Percentiles rank a stretch among this genome's conserved stretches.
phyloP scores from a whole-genome alignment of 2,329 filamentous ascomycete genomes.

The Ambrosiella xylebori region DNA sequence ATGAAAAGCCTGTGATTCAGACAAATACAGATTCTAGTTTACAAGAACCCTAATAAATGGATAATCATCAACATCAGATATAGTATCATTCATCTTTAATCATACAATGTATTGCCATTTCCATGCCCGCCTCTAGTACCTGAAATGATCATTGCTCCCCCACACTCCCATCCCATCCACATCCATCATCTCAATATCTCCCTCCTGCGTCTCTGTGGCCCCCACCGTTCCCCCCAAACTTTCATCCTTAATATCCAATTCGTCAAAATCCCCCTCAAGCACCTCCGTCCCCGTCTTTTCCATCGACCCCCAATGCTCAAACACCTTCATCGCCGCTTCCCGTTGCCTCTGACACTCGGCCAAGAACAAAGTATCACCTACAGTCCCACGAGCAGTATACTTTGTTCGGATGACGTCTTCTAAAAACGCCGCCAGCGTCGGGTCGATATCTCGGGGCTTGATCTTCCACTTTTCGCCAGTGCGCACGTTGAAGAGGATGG shows the following conservation, averaged over 20 bases:
- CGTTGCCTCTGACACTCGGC: not conserved
- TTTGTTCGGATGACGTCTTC: conserved; percentile 15
- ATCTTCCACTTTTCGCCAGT: conserved; percentile 17
- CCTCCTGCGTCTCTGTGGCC: not conserved
- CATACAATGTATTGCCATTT: too few species aligned
- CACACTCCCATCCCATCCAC: not conserved
- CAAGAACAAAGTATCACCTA: conserved; percentile 14
- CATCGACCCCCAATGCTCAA: not conserved
- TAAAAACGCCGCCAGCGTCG: conserved; percentile 12
- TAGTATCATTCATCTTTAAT: too few species aligned
- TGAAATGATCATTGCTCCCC: not conserved
- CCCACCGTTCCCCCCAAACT: not conserved
- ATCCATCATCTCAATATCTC: not conserved
- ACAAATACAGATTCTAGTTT: too few species aligned
- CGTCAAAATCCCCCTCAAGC: not conserved
- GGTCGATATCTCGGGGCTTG: conserved; percentile 1
- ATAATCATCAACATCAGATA: too few species aligned
- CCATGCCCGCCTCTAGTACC: not conserved
- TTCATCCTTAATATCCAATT: not conserved
- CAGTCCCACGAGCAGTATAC: conserved; percentile 11
- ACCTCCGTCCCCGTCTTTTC: not conserved
- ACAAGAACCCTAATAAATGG: too few species aligned
- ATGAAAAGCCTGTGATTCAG: too few species aligned
- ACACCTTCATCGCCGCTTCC: not conserved
- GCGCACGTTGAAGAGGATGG: conserved; percentile 18